phyloP scores from a whole-genome alignment of 192 early-diverging fungal genomes.

The Linnemannia exigua region DNA sequence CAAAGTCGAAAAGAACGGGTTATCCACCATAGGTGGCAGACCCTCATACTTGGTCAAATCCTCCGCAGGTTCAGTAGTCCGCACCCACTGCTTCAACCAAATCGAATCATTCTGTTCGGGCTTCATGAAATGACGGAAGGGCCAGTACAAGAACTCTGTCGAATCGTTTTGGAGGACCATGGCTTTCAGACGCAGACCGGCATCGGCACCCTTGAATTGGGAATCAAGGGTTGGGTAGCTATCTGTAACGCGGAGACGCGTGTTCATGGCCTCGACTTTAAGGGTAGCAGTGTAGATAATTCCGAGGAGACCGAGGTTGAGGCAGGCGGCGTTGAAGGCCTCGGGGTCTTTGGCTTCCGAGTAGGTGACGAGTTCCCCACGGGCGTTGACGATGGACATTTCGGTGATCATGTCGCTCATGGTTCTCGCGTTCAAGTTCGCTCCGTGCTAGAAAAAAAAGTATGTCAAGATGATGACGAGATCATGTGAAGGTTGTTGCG shows the following conservation, averaged over 20 bases:
- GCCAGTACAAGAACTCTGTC: slow-evolving; percentile 57
- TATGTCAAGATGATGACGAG: not conserved
- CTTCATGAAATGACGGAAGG: slow-evolving; percentile 37
- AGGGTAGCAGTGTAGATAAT: slow-evolving; percentile 58
- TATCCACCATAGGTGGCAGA: slow-evolving; percentile 21
- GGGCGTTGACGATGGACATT: slow-evolving; percentile 38
- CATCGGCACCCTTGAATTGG: not conserved
- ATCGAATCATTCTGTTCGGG: slow-evolving; percentile 28
- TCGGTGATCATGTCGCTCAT: slow-evolving; percentile 42
- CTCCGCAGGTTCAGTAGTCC: slow-evolving; percentile 24
- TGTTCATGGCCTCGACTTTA: slow-evolving; percentile 36
- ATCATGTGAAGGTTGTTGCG: not conserved
- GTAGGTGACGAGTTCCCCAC: slow-evolving; percentile 40
- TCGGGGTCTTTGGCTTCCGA: slow-evolving; percentile 25
- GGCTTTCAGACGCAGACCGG: slow-evolving; percentile 22
- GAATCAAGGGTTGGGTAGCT: slow-evolving; percentile 19
- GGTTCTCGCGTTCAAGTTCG: slow-evolving; percentile 9
- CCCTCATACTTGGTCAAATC: not conserved
- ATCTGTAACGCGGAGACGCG: slow-evolving; percentile 34
- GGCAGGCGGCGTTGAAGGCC: slow-evolving; percentile 40
- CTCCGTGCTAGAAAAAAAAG: slow-evolving; percentile 29
- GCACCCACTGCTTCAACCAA: slow-evolving; percentile 55
- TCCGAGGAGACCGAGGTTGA: slow-evolving; percentile 57
- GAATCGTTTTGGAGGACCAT: slow-evolving; percentile 26
- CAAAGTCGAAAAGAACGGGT: slow-evolving; percentile 36